Base-by-base conservation (phyloP, 1,139 yeast genomes). In the Suhomyces wounanorum region DNA sequence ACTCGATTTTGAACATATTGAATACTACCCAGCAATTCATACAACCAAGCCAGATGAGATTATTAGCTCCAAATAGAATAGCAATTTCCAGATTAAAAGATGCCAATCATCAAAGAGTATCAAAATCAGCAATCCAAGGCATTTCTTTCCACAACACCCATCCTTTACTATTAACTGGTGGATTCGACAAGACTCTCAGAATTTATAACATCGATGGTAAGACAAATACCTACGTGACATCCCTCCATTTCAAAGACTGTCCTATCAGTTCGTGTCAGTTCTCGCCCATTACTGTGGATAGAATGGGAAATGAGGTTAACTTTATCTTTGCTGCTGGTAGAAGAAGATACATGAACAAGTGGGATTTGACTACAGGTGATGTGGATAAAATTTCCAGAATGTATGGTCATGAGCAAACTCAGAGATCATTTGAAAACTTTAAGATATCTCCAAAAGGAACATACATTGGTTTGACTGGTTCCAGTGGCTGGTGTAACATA, bases 141-240 rank as follows among this genome's bases (percentile, higher is more conserved):
- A 64, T 95, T 45, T 78, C 87, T 11, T 94, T 94, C 79, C 99
- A 95, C 66, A 89, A 89, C 11, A 74, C 81, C 8, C 95, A 89
- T 61, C 96, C 99, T 28, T 72, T 95, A 41, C 70, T 94, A 44
- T 71, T 94, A 53, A 88, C 97, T 0, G 96, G 95, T 53, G 99
- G 99, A 25, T 91, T 87, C 64, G 99, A 95, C 66, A 81, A 90
- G 61, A 88, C 97, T 0, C 67, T 94, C 52, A 77, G 99, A 61
- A 75, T 95, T 26, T 94, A 85, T 66, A 96, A 94, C 63, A 83
- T 92, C 52, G 99, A 94, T 65, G 98, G 98, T n/a, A 89, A 87
- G 64, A 66, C 72, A 52, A 95, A 95, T 65, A 84, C 83, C 50
- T 71, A 91, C 44, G 95, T 92, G 16, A 86, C 97, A 2, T 86